A percentile compares a stretch with the other conserved stretches of the same genome.
Conservation (phyloP, 331 rosid species). For the Pyrus hybrid region DNA sequence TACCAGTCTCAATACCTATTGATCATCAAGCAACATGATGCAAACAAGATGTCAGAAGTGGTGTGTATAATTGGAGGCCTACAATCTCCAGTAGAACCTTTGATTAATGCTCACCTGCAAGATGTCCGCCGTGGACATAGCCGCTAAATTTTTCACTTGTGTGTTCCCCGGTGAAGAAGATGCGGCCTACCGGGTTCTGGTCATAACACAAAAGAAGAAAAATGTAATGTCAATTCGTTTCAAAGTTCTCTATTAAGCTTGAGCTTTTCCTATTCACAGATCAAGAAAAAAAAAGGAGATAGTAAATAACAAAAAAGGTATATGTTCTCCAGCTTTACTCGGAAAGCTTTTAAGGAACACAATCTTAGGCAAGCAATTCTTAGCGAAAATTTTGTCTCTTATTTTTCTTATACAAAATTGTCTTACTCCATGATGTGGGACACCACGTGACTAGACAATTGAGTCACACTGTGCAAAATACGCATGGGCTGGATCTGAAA, state of each 20-base stretch:
- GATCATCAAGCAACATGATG: background rate
- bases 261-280: background rate
- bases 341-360: too few relatives aligned
- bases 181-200: slow-evolving; percentile 81
- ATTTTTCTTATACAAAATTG: background rate
- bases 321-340: too few relatives aligned
- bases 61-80: too few relatives aligned
- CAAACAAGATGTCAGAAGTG: background rate
- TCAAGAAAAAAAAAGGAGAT: background rate
- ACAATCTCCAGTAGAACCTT: background rate
- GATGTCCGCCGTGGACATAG: slow-evolving; percentile 89
- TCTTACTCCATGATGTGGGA: background rate
- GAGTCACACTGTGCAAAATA: background rate
- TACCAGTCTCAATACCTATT: slow-evolving; percentile 79
- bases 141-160: slow-evolving; percentile 83
- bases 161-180: slow-evolving; percentile 89
- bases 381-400: background rate
- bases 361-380: background rate
- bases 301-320: too few relatives aligned
- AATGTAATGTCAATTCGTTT: background rate
- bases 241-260: background rate
- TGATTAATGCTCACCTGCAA: slow-evolving; percentile 37
- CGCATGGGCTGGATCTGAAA: background rate
- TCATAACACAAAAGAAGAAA: background rate
- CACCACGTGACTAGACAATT: background rate